phyloP scores from a whole-genome alignment of 169 alveolate species.

The Perkinsus marinus region DNA sequence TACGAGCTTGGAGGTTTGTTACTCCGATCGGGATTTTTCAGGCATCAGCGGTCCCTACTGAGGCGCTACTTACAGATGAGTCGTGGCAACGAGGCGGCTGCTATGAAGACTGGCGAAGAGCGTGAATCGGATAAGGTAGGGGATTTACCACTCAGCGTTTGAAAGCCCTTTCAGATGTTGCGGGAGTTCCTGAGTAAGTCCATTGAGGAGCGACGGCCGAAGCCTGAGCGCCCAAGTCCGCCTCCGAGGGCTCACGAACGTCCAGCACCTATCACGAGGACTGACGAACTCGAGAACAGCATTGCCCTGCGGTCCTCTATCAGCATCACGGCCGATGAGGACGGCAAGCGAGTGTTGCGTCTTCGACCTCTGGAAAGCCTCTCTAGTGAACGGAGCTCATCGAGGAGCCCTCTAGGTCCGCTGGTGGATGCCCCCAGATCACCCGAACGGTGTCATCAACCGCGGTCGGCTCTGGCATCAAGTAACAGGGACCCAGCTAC shows the following conservation, averaged over 20 bases:
- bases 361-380: background rate
- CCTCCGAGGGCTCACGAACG: background rate
- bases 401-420: background rate
- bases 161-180: background rate
- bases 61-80: background rate
- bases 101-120: background rate
- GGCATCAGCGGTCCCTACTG: background rate
- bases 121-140: background rate
- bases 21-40: background rate
- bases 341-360: background rate
- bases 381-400: background rate
- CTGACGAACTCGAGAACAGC: background rate
- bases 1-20: background rate
- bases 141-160: background rate
- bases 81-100: background rate
- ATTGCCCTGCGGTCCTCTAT: background rate
- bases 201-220: background rate
- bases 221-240: background rate
- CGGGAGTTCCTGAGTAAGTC: background rate
- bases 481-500: background rate
- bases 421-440: background rate
- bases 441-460: background rate
- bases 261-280: background rate
- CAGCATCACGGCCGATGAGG: background rate
- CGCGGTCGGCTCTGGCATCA: background rate